phyloP scores from a whole-genome alignment of 2,329 filamentous ascomycete genomes.

The Paramyrothecium roridum region DNA sequence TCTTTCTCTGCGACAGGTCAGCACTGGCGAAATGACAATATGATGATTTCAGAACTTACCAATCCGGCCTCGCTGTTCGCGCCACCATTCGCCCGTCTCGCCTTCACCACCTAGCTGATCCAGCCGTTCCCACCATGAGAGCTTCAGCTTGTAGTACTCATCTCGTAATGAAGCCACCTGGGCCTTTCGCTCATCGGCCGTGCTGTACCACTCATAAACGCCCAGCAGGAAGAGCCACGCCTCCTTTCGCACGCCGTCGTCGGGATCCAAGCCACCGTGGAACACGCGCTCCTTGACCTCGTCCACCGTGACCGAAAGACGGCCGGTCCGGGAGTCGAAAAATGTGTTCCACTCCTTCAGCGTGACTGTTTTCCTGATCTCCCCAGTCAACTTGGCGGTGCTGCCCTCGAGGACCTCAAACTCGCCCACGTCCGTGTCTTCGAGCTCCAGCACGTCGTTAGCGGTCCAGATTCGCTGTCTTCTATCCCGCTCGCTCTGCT shows the following conservation, averaged over 20 bases:
- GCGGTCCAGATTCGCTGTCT: slow-evolving; percentile 90
- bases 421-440: slow-evolving; percentile 91
- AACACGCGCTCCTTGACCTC: slow-evolving; percentile 98
- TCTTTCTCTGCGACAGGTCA: slow-evolving; percentile 75
- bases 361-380: slow-evolving; percentile 73
- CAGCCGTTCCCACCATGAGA: slow-evolving; percentile 92
- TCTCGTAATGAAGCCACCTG: slow-evolving; percentile 83
- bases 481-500: slow-evolving; percentile 87
- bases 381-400: slow-evolving; percentile 68
- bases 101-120: slow-evolving; percentile 76
- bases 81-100: slow-evolving; percentile 92
- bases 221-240: slow-evolving; percentile 94
- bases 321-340: slow-evolving; percentile 74
- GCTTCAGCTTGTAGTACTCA: slow-evolving; percentile 91
- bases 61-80: slow-evolving; percentile 88
- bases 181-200: slow-evolving; percentile 76
- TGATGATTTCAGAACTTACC: slow-evolving; percentile 56
- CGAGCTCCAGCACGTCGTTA: slow-evolving; percentile 86
- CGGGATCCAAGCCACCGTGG: slow-evolving; percentile 83
- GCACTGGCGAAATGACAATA: slow-evolving; percentile 3
- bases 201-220: slow-evolving; percentile 91
- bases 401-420: slow-evolving; percentile 90
- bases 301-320: slow-evolving; percentile 75
- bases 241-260: slow-evolving; percentile 92
- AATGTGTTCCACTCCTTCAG: slow-evolving; percentile 87